Base-by-base conservation (phyloP, 2,329 filamentous ascomycete species). In the Neonectria hederae region DNA sequence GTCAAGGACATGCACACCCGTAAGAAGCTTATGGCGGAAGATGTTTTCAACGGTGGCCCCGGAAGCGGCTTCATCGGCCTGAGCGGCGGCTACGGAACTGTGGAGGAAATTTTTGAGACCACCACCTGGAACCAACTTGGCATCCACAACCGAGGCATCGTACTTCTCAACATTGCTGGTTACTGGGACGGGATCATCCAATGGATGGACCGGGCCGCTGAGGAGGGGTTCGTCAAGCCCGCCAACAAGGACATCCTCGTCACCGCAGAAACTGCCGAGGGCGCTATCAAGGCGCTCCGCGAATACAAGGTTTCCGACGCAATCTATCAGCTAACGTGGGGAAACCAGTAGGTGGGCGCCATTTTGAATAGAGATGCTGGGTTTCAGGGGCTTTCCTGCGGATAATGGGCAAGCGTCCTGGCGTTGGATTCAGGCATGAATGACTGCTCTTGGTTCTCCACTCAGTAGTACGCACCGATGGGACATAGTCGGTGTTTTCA, bases 1-100 rank as follows among this genome's bases (percentile, higher is more conserved):
- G 96, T 98, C 28, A 86, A 89, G 71, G 94, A 97, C 77, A 99
- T 99, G 96, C 96, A 99, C 81, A 94, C 93, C 45, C 89, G 96
- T 68, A 99, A 99, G 84, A 89, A 92, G 71, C 85, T 96, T 82
- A 98, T 99, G 96, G 95, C 94, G 7, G 84, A 89, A 72, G 92
- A 95, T 78, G 94, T 98, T 17, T 86, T 97, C 24, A 86, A 88
- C 21, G 93, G 93, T 26, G 94, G 92, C 0, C 89, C 90, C 0
- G 95, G 95, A 1, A 91, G 89, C 62, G 95, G 95, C 13, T 99
- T 99, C 81, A 89, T 99, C 43, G 94, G 94, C 28, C 82, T 99
- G 63, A 89, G 87, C 59, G 95, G 95, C 46, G 96, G 96, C 0
- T 99, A 95, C 79, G 96, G 96, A 21, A 99, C 96, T 2, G 86